Evolutionary conservation across 2,329 filamentous ascomycete genomes (phyloP), one percentile per base, ranked within the genome.

Genomic region (Nemania bipapillata): DNA sequence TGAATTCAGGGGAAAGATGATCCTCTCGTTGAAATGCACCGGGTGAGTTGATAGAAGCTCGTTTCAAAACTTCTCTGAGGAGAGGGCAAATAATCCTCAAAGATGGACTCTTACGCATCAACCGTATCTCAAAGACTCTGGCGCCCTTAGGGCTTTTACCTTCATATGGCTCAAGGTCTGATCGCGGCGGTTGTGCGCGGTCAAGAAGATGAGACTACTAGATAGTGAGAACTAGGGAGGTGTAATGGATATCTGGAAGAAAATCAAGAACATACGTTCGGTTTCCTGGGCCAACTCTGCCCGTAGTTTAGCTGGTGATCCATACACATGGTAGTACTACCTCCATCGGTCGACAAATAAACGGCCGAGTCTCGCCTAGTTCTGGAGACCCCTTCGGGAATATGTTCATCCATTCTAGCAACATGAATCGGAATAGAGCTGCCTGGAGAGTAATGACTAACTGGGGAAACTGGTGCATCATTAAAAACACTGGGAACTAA

Each of bases 71-170:
- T 2, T 42, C 37, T 1, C 12, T 54, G 3, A 65, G 20, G 7
- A 59, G 28, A 47, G 63, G 63, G 22, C 63, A 65, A 26, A 59
- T 45, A 4, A 65, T 65, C 20, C 35, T 47, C 17, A 65, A 55
- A 1, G 47, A 54, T 32, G 26, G 24, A 20, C 22, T 60, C 35
- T 59, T 24, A 20, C 35, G 55, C n/a, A 28, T 60, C n/a, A 7
- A 22, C 22, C 28, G 49, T 26, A 53, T 54, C 35, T 59, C 63
- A 47, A 65, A 65, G 9, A 65, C 30, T 22, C 9, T 35, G 32
- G 17, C 15, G 20, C 50, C n/a, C 4, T 24, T 52, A 17, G 42
- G 12, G 35, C 42, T 64, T 52, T 5, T 45, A 11, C 42, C 28
- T n/a, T 49, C 45, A 58, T 42, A 49, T 15, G 28, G 32, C 12